A percentile compares a stretch with the other conserved stretches of the same genome.
phyloP scores from a whole-genome alignment of 2,329 filamentous ascomycete genomes.

The Claviceps pusilla region DNA sequence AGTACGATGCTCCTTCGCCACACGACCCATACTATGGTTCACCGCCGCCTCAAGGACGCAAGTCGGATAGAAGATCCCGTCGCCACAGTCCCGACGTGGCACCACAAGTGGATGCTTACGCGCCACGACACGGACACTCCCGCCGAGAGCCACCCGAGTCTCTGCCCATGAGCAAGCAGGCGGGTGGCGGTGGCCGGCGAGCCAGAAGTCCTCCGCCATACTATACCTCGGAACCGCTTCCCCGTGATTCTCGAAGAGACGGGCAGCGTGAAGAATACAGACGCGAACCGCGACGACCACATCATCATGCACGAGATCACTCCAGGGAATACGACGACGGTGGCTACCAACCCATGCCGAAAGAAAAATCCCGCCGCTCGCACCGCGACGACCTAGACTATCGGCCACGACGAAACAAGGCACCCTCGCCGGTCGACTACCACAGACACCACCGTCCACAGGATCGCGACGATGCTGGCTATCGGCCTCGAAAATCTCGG shows the following conservation, averaged over 20 bases:
- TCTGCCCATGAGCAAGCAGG: not conserved
- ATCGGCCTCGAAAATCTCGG: not conserved
- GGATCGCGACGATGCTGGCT: conserved; percentile 4
- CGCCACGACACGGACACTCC: conserved; percentile 5
- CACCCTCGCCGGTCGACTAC: conserved; percentile 8
- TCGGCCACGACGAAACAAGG: conserved; percentile 9
- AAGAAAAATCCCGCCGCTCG: conserved; percentile 1
- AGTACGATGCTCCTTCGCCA: conserved; percentile 8
- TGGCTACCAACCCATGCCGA: not conserved
- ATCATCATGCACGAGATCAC: not conserved
- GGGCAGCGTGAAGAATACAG: not conserved
- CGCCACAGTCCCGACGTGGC: conserved; percentile 7
- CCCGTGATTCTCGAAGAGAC: conserved; percentile 1
- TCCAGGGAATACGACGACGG: not conserved
- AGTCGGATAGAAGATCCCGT: conserved; percentile 11
- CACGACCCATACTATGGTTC: not conserved
- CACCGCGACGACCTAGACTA: conserved; percentile 6
- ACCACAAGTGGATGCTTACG: conserved; percentile 5
- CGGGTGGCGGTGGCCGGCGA: conserved; percentile 1
- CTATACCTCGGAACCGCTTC: conserved; percentile 3
- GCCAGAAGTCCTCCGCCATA: conserved; percentile 7
- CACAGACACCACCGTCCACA: conserved; percentile 5
- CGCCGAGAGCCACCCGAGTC: conserved; percentile 4
- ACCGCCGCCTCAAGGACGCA: conserved; percentile 11
- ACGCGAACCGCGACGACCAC: not conserved